Evolutionary conservation across 345 rosid species (phyloP).

Genomic region (Citrus glauca): DNA sequence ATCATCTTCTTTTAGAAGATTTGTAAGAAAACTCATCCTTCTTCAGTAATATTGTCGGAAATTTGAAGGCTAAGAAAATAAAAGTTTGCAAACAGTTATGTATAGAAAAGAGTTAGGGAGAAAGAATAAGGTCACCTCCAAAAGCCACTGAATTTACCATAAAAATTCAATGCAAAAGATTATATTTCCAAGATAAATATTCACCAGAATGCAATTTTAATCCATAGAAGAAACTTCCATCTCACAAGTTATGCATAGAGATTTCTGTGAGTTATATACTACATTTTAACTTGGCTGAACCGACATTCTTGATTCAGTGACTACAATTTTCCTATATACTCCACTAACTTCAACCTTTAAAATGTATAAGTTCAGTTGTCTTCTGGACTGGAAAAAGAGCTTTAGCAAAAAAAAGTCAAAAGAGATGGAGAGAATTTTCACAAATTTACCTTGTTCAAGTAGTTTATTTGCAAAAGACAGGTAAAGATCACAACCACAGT

Average conservation of each 20-base stretch:
- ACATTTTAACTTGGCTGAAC: background rate
- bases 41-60: too few relatives aligned
- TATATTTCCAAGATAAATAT: too few relatives aligned
- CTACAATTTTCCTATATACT: background rate
- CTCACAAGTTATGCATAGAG: background rate
- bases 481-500: constrained; percentile 44
- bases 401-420: background rate
- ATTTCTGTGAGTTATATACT: background rate
- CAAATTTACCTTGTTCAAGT: constrained; percentile 76
- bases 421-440: background rate
- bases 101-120: too few relatives aligned
- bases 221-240: too few relatives aligned
- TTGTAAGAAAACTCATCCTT: too few relatives aligned
- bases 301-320: background rate
- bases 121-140: too few relatives aligned
- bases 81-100: too few relatives aligned
- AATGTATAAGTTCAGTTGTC: background rate
- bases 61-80: too few relatives aligned
- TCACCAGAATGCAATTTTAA: too few relatives aligned
- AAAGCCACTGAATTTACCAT: too few relatives aligned
- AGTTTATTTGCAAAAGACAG: constrained; percentile 71
- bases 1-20: too few relatives aligned
- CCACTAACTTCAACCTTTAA: background rate
- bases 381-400: background rate
- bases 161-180: too few relatives aligned